These are phyloP conservation scores for Mucor velutinosus DNA, from an alignment of 371 early-diverging fungal species.

Conservation along the genomic window DNA sequence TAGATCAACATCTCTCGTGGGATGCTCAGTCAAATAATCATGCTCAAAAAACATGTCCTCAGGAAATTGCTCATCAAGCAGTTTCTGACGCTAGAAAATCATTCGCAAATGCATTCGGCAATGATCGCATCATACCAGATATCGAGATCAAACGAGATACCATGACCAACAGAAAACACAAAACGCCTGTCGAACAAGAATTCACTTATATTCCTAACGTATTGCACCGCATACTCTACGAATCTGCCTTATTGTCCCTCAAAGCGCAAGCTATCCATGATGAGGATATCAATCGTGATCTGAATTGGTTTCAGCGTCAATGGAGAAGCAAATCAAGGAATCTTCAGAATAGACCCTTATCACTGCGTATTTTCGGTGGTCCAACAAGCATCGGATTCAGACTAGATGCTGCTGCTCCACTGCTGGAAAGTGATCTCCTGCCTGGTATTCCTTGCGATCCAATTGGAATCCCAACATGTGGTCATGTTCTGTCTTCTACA, in stretches of 20 bases:
- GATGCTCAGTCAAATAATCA: constrained; percentile 56
- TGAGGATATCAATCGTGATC: constrained; percentile 55
- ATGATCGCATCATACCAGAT: constrained; percentile 15
- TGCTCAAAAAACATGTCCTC: constrained; percentile 63
- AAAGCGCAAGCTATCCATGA: constrained; percentile 54
- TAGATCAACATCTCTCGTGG: constrained; percentile 66
- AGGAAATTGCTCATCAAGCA: constrained; percentile 64
- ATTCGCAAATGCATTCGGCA: constrained; percentile 44
- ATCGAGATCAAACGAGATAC: constrained; percentile 21
- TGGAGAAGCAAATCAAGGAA: background rate
- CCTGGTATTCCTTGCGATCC: constrained; percentile 41
- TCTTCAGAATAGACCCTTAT: constrained; percentile 31
- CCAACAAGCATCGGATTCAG: constrained; percentile 44
- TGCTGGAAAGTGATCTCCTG: constrained; percentile 27
- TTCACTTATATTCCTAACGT: constrained; percentile 65
- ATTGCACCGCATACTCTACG: constrained; percentile 70
- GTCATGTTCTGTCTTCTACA: constrained; percentile 54
- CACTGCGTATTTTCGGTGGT: constrained; percentile 41
- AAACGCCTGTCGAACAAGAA: constrained; percentile 24
- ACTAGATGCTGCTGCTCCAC: constrained; percentile 27
- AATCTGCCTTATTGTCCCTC: constrained; percentile 64
- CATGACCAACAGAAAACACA: constrained; percentile 3
- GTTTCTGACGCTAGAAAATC: constrained; percentile 61
- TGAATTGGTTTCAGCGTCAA: constrained; percentile 15
- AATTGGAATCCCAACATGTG: constrained; percentile 43